Evolutionary conservation across 306 rosid genomes (phyloP), one percentile per base, ranked within the genome.

Genomic region (Lathyrus sativus): DNA sequence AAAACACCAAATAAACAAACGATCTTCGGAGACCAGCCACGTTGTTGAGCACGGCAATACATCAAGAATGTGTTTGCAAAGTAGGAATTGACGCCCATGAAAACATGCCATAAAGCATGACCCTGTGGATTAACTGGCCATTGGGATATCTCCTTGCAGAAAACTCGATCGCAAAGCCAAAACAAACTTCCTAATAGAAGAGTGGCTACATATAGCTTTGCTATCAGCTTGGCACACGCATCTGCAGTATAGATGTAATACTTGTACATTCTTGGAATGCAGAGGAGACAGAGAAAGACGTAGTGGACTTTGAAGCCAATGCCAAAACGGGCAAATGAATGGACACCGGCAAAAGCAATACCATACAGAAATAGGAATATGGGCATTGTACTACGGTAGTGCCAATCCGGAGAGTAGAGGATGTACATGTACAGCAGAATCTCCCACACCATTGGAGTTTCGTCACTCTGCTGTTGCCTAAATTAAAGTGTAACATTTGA

Each of bases 361-460:
- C 96, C 96, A 70, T 91, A 91, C n/a, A 85, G 75, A 74, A 86
- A 85, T 74, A 91, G 87, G 78, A 91, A 86, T 60, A 86, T 83
- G 19, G 96, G 97, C 97, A 91, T 91, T 49, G 97, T 91, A 42
- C 84, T 77, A 7, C 85, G 89, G 59, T 91, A 91, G 68, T 91
- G 96, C 97, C 97, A 91, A 75, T 91, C 92, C 1, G 97, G 97
- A 13, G 97, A 86, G 74, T 91, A 81, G 50, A 91, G 91, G 66
- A 91, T 86, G 88, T 88, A 91, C 74, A 91, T 62, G 81, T 88
- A 91, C 33, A 91, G 84, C 44, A 91, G 91, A 80, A 91, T 83
- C 81, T 91, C 97, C 97, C 96, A 91, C 45, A 91, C 86, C 97
- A 91, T 86, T 2, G 96, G 97, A 67, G 92, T 88, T 82, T 91